Evolutionary conservation across 1,284 basidiomycete species (phyloP).

Genomic region (Kwoniella shivajii): DNA sequence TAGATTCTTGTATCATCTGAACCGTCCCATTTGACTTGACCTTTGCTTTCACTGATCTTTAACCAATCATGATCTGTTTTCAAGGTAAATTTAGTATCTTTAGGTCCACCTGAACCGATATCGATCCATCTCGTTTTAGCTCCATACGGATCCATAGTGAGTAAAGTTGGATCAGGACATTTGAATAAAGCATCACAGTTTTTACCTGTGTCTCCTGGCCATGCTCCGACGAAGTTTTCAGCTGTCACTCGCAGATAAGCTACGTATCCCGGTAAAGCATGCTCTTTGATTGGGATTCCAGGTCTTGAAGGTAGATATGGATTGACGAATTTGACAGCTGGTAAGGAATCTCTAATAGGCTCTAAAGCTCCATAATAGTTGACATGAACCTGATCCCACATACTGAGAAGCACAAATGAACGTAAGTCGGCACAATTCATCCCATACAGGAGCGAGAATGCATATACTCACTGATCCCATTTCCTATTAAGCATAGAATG

Average conservation of each 20-base stretch:
- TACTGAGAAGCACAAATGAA: constrained; percentile 43
- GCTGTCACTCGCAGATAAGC: constrained; percentile 62
- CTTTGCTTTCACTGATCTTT: constrained; percentile 57
- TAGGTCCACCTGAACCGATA: constrained; percentile 64
- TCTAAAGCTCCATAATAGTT: constrained; percentile 65
- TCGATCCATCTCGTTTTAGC: constrained; percentile 62
- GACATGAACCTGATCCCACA: constrained; percentile 66
- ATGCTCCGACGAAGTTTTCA: constrained; percentile 61
- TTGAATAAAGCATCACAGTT: constrained; percentile 58
- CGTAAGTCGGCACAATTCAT: constrained; percentile 67
- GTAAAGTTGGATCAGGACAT: constrained; percentile 58
- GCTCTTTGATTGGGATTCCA: constrained; percentile 53
- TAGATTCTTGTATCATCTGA: constrained; percentile 61
- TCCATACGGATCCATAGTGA: constrained; percentile 62
- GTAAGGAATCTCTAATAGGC: constrained; percentile 47
- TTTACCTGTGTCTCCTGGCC: constrained; percentile 40
- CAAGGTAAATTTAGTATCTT: constrained; percentile 62
- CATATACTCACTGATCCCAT: constrained; percentile 40
- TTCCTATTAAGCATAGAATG: constrained; percentile 62
- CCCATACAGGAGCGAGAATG: not conserved
- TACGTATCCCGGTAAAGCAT: constrained; percentile 50
- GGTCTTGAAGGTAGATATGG: constrained; percentile 17
- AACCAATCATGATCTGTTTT: constrained; percentile 63
- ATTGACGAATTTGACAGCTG: constrained; percentile 31
- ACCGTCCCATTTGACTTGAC: constrained; percentile 59